Conservation (phyloP, 352 stramenopile genomes). For the Phytopythium helicoides region DNA sequence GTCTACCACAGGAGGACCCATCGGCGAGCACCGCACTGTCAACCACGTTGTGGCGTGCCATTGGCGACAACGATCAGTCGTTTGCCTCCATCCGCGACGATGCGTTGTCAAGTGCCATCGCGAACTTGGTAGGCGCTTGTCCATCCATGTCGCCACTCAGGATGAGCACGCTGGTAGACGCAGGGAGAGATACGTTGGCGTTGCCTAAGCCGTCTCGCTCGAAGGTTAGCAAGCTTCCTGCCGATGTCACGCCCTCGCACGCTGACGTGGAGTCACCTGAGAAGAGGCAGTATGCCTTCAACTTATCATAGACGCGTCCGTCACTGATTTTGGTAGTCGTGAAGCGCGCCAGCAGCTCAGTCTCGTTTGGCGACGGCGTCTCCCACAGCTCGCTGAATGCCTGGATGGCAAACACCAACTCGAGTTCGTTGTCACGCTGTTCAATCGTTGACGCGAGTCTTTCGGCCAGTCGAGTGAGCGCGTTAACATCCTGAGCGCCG, state of each 20-base stretch:
- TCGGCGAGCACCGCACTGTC: slow-evolving; percentile 23
- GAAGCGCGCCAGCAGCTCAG: slow-evolving; percentile 43
- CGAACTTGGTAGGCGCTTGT: slow-evolving; percentile 37
- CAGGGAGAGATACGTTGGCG: slow-evolving; percentile 20
- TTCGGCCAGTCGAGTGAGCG: slow-evolving; percentile 39
- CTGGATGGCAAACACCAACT: slow-evolving; percentile 59
- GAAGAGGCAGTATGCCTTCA: slow-evolving; percentile 65
- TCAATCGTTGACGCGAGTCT: slow-evolving; percentile 12
- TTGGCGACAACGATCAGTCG: slow-evolving; percentile 40
- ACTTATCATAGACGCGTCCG: slow-evolving; percentile 37
- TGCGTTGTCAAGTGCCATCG: slow-evolving; percentile 32
- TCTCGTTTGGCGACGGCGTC: slow-evolving; percentile 35
- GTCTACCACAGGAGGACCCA: slow-evolving; percentile 39
- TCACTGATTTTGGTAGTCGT: slow-evolving; percentile 39
- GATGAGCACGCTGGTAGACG: slow-evolving; percentile 46
- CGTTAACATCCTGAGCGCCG: slow-evolving; percentile 28
- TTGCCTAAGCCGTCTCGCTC: slow-evolving; percentile 27
- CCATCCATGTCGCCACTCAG: slow-evolving; percentile 47
- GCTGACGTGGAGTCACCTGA: slow-evolving; percentile 33
- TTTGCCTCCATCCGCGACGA: slow-evolving; percentile 35
- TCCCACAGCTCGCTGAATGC: slow-evolving; percentile 82
- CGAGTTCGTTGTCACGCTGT: slow-evolving; percentile 9
- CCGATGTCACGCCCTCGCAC: slow-evolving; percentile 19
- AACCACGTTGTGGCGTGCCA: slow-evolving; percentile 40
- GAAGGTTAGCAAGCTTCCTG: slow-evolving; percentile 32